Evolutionary conservation across 2,329 filamentous ascomycete genomes (phyloP).

Genomic region (Calonectria fujianensis): DNA sequence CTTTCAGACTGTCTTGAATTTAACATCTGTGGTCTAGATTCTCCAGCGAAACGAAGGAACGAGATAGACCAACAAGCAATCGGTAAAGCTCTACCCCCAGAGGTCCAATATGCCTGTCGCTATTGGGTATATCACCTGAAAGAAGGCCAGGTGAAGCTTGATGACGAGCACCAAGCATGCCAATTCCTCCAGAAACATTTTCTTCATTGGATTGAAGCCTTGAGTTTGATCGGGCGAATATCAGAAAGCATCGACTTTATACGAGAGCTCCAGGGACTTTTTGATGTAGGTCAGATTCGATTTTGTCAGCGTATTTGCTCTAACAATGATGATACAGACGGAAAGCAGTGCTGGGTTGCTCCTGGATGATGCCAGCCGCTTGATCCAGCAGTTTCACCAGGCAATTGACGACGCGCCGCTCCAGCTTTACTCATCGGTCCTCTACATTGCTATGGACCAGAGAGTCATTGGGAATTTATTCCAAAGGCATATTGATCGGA

Average conservation of each 20-base stretch:
- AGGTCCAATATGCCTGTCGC: conserved; percentile 55
- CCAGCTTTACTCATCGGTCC: conserved; percentile 50
- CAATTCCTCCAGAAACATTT: conserved; percentile 44
- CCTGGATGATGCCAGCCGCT: conserved; percentile 44
- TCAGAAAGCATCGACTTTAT: conserved; percentile 24
- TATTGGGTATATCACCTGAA: conserved; percentile 61
- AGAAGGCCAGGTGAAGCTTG: conserved; percentile 51
- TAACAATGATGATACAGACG: too few species aligned
- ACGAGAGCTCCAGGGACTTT: conserved; percentile 16
- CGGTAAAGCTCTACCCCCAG: background rate
- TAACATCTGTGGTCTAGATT: background rate
- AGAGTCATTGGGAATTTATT: conserved; percentile 45
- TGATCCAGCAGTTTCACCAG: conserved; percentile 33
- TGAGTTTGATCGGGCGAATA: conserved; percentile 30
- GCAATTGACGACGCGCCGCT: conserved; percentile 47
- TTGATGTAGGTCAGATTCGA: too few species aligned
- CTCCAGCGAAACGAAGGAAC: background rate
- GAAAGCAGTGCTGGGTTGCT: conserved; percentile 14
- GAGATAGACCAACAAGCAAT: background rate
- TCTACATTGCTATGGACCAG: conserved; percentile 47
- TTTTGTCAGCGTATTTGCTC: too few species aligned
- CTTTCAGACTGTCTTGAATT: background rate
- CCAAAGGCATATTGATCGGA: background rate
- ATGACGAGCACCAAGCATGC: conserved; percentile 46
- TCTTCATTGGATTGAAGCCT: conserved; percentile 45